Percentiles rank a stretch among this genome's conserved stretches.
Conservation (phyloP, 1,284 basidiomycete genomes). For the Marasmius oreades region DNA sequence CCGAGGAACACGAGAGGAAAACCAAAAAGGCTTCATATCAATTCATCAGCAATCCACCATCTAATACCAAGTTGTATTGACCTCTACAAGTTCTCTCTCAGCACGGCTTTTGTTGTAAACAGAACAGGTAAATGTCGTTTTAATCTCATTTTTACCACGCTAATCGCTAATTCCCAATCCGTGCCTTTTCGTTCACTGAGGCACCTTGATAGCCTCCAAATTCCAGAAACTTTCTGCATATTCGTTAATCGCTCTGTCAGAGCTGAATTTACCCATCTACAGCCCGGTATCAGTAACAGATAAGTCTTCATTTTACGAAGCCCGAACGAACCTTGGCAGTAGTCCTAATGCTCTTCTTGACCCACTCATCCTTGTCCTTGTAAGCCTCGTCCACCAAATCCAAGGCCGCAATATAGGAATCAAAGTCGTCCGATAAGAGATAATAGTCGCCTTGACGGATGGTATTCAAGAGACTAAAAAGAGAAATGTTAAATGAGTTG, state of each 20-base stretch:
- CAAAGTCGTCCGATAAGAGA: constrained; percentile 86
- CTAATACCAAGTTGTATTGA: no score
- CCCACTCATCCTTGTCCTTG: constrained; percentile 78
- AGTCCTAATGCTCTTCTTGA: constrained; percentile 86
- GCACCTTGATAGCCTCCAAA: constrained; percentile 45
- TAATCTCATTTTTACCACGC: no score
- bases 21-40: no score
- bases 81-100: no score
- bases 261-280: constrained; percentile 94
- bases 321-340: constrained; percentile 58
- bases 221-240: constrained; percentile 85
- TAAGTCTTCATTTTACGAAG: neutral
- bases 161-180: no score
- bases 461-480: constrained; percentile 62
- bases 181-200: neutral
- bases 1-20: no score
- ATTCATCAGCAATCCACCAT: no score
- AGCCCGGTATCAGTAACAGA: neutral
- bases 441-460: constrained; percentile 79
- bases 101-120: no score
- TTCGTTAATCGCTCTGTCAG: constrained; percentile 85
- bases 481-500: no score
- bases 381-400: constrained; percentile 86
- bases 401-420: constrained; percentile 83
- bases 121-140: no score